These are phyloP conservation scores for Sonneratia alba DNA, from an alignment of 345 rosid genomes.

Conservation along the genomic window DNA sequence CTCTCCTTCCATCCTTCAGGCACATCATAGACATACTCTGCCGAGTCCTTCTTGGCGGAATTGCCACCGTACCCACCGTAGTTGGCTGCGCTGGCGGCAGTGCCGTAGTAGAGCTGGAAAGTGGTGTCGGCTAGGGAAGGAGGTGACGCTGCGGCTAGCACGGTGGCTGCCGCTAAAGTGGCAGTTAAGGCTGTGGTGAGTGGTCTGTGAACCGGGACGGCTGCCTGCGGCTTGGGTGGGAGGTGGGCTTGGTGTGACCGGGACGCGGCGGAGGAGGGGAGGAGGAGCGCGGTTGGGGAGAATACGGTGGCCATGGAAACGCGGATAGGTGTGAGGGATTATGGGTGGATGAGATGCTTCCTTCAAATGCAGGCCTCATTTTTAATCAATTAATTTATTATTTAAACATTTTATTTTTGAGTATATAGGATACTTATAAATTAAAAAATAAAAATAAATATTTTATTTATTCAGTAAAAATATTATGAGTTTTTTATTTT, in stretches of 20 bases:
- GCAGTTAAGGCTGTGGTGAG: slow-evolving; percentile 25
- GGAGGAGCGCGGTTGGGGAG: slow-evolving; percentile 37
- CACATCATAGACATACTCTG: slow-evolving; percentile 84
- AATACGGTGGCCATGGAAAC: slow-evolving; percentile 45
- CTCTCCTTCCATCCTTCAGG: slow-evolving; percentile 93
- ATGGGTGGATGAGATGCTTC: slow-evolving; percentile 8
- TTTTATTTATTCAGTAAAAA: too few relatives aligned
- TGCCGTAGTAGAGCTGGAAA: slow-evolving; percentile 71
- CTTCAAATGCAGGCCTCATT: too few relatives aligned
- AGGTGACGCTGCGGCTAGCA: slow-evolving; percentile 33
- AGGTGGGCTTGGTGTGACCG: slow-evolving; percentile 17
- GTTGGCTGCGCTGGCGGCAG: slow-evolving; percentile 93
- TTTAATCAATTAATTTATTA: too few relatives aligned
- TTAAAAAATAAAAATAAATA: too few relatives aligned
- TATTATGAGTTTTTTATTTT: too few relatives aligned
- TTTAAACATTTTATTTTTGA: too few relatives aligned
- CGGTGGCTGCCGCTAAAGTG: slow-evolving; percentile 32
- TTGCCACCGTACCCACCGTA: slow-evolving; percentile 90
- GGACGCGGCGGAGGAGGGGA: slow-evolving; percentile 29
- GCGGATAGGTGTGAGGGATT: slow-evolving; percentile 12
- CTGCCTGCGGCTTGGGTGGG: slow-evolving; percentile 8
- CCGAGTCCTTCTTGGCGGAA: slow-evolving; percentile 77
- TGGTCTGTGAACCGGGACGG: slow-evolving; percentile 10
- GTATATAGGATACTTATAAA: too few relatives aligned
- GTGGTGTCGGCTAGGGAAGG: slow-evolving; percentile 44